Evolutionary conservation across 768 basidiomycete species (phyloP), one percentile per base, ranked within the genome.

Genomic region (Boletus vinaceobasis): DNA sequence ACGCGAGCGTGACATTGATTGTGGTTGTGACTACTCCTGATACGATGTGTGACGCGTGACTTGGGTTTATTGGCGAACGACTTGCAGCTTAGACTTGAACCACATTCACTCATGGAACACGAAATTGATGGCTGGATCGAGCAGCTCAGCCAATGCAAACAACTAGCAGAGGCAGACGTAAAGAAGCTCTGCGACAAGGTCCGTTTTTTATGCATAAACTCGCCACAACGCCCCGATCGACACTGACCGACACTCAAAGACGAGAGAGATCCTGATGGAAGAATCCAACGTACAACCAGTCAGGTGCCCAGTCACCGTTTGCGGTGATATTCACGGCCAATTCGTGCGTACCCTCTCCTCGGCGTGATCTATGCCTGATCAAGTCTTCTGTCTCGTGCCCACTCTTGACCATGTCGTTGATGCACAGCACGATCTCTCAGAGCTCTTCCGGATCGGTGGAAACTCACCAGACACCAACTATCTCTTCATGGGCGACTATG

Each of bases 401-500:
- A 38, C 53, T 44, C 48, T 55, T 42, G 52, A 13, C 53, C 65
- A 13, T 5, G 26, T 39, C 27, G 38, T 36, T 19, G 33, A 48
- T 23, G 50, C 63, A 65, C 77, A 99, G 96, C 97, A 99, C 75
- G 97, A 99, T 79, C 89, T 99, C 52, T 96, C 94, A 54, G 97
- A 99, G 72, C 87, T 98, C 39, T 98, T 99, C 76, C 87, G 95
- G 52, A 98, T 98, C 69, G 97, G 97, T 50, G 97, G 97, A 47
- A 96, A 97, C 76, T 96, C 93, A 14, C 97, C 97, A 42, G 94
- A 97, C 74, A 99, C 97, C 61, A 99, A 98, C 76, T 99, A 99
- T 74, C 88, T 99, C 65, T 99, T 98, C 79, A 99, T 99, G 97
- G 97, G 97, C 29, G 97, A 99, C 79, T 99, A 98, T 71, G 97